phyloP scores from a whole-genome alignment of 176 grass and related monocot species.

The Saccharum officinarum region DNA sequence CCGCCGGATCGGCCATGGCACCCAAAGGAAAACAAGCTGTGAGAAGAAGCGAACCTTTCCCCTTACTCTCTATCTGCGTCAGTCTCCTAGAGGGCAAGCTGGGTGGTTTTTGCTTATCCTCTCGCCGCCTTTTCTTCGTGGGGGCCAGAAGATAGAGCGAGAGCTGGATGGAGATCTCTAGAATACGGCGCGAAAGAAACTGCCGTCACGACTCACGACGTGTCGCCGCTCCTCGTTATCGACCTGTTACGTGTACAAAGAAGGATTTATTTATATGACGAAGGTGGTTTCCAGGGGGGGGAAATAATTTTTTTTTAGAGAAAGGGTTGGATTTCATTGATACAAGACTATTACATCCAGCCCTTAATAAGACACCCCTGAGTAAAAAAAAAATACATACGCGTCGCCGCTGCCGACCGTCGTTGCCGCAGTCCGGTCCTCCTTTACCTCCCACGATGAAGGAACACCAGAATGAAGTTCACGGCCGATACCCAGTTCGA shows the following conservation, averaged over 20 bases:
- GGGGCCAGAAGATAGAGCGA: not conserved
- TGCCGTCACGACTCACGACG: not conserved
- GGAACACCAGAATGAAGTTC: too few species aligned
- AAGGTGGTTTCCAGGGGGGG: too few species aligned
- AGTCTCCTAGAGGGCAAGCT: not conserved
- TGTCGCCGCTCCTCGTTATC: not conserved
- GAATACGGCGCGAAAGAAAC: slow-evolving; percentile 1
- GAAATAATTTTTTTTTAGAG: too few species aligned
- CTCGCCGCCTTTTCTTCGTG: not conserved
- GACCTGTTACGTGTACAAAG: not conserved
- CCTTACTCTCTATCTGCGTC: not conserved
- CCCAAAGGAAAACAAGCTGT: not conserved
- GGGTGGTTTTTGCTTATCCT: slow-evolving; percentile 3
- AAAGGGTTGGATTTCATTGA: too few species aligned
- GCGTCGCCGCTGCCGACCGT: too few species aligned
- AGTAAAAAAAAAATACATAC: too few species aligned
- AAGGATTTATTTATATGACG: too few species aligned
- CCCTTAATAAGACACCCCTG: too few species aligned
- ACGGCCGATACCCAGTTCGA: too few species aligned
- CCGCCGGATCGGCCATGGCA: slow-evolving; percentile 49
- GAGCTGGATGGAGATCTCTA: slow-evolving; percentile 32
- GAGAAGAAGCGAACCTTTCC: not conserved
- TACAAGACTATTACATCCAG: too few species aligned
- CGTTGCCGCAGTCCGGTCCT: too few species aligned
- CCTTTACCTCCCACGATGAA: too few species aligned